A percentile compares a stretch with the other conserved stretches of the same genome.
phyloP scores from a whole-genome alignment of 176 grass and related monocot species.

The Luzula sylvatica region DNA sequence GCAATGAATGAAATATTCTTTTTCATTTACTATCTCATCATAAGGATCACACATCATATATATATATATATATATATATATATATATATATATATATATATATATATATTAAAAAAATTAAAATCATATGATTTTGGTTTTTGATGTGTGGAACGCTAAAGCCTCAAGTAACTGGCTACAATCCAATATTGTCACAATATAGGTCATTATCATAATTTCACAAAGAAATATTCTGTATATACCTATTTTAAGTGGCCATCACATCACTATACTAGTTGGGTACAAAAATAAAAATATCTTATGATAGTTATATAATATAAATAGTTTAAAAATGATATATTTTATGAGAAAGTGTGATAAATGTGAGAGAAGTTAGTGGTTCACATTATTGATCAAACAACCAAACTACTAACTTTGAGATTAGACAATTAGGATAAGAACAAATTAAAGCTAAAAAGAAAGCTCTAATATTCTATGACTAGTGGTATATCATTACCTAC shows the following conservation, averaged over 20 bases:
- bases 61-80: too few species aligned
- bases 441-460: neutral
- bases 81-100: too few species aligned
- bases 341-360: too few species aligned
- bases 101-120: too few species aligned
- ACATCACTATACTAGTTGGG: too few species aligned
- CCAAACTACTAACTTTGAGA: neutral
- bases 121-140: neutral
- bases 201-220: constrained; percentile 5
- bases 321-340: too few species aligned
- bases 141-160: neutral
- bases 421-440: constrained; percentile 16
- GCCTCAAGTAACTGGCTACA: neutral
- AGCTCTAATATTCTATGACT: neutral
- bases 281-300: too few species aligned
- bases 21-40: neutral
- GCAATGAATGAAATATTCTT: constrained; percentile 21
- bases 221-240: neutral
- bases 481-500: too few species aligned
- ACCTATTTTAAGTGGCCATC: constrained; percentile 10
- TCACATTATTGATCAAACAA: constrained; percentile 12
- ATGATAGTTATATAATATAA: too few species aligned
- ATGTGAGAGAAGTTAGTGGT: too few species aligned
- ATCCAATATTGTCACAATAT: neutral
- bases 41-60: constrained; percentile 8